Base-by-base conservation (phyloP, 1,139 yeast species). In the Lodderomyces parapsilosis region DNA sequence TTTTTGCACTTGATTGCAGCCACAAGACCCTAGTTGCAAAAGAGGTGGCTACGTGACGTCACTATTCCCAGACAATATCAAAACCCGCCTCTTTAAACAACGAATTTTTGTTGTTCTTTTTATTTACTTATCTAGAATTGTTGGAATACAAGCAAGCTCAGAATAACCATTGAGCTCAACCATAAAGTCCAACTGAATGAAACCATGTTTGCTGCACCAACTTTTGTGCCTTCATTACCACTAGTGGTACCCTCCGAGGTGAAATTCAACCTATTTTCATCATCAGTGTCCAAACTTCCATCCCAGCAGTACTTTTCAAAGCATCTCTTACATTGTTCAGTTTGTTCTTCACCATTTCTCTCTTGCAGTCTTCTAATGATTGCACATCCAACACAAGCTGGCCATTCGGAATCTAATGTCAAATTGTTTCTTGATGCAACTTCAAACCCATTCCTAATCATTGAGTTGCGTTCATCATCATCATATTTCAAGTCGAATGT, bases 361-460 rank as follows among this genome's bases (percentile, higher is more conserved):
- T 89, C 95, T 59, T 85, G 84, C 43, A 85, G 81, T 61, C 96
- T 81, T 63, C 89, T 84, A 45, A 90, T 73, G 43, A 90, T 80
- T 7, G 97, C 97, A 71, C 98, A 90, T 1, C 91, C 88, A 42
- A 90, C 78, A 71, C 97, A 90, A 6, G 85, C 77, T 42, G 78
- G 73, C 84, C 90, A 90, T 43, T 85, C 84, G 1, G 70, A 62
- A 56, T 86, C 95, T 35, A 83, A 66, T 4, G 96, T 86, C 36
- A 81, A 67, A 59, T 89, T 89, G 52, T 76, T 74, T 60, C 89
- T 80, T 1, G 96, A 76, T 22, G 86, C 80, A 28, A 80, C 78
- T 59, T 86, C 94, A 59, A 84, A 88, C 10, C 96, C 97, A 60
- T 90, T 90, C 55, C 75, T 68, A 49, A 90, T 80, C 68, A 89